Conservation (phyloP, 257 asterid genomes). For the Solanum commersonii region DNA sequence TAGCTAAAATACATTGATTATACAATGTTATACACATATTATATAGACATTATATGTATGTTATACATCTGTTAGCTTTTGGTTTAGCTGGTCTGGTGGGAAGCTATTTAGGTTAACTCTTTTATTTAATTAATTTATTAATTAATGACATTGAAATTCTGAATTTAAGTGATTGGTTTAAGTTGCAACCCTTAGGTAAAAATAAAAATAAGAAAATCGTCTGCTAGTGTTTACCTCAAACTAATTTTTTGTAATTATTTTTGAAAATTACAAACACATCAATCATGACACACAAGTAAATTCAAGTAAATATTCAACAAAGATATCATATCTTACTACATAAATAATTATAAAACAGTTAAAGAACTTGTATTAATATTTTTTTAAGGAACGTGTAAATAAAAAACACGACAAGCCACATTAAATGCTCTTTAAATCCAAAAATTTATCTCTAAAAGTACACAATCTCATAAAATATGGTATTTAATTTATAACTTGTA, state of each 20-base stretch:
- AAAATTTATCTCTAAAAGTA: neutral
- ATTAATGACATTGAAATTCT: neutral
- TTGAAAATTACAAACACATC: neutral
- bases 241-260: neutral
- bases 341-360: neutral
- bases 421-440: neutral
- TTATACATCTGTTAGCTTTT: neutral
- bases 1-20: neutral
- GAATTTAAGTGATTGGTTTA: neutral
- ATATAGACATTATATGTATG: no score
- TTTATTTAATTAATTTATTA: no score
- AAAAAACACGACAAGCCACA: neutral
- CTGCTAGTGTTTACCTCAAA: no score
- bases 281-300: neutral
- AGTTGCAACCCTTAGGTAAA: neutral
- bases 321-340: neutral
- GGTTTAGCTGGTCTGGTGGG: neutral
- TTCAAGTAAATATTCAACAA: neutral
- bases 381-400: neutral
- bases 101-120: neutral
- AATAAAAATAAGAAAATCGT: neutral
- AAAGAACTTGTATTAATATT: neutral
- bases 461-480: neutral
- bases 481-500: neutral
- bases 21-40: neutral